These are phyloP conservation scores for Hawksworthiomyces lignivorus DNA, from an alignment of 2,329 filamentous ascomycete genomes.

Conservation along the genomic window DNA sequence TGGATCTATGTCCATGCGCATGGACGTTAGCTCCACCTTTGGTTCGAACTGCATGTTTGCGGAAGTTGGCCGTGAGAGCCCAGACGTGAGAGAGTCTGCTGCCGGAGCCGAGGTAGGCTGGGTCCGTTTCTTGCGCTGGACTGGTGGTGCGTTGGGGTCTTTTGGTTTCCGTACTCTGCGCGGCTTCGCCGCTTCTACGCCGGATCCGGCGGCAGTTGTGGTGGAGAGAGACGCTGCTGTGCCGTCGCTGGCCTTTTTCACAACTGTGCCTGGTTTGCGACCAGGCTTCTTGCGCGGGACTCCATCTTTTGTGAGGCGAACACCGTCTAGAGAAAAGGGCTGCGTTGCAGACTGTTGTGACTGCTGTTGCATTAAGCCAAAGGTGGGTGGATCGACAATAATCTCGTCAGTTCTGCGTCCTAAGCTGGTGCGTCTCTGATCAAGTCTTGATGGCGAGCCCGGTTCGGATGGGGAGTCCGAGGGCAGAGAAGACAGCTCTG, in stretches of 20 bases:
- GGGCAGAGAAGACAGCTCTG: constrained; percentile 45
- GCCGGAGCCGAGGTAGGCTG: constrained; percentile 15
- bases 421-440: constrained; percentile 25
- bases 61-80: constrained; percentile 8
- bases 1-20: constrained; percentile 27
- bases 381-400: constrained; percentile 34
- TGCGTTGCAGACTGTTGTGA: constrained; percentile 14
- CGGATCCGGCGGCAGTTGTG: constrained; percentile 27
- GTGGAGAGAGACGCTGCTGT: constrained; percentile 23
- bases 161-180: constrained; percentile 49
- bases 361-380: constrained; percentile 26
- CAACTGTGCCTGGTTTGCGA: constrained; percentile 50
- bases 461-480: constrained; percentile 43
- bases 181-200: constrained; percentile 33
- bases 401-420: constrained; percentile 33
- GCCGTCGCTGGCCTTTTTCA: constrained; percentile 18
- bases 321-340: constrained; percentile 28
- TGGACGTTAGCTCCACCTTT: constrained; percentile 30
- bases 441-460: constrained; percentile 34
- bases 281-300: constrained; percentile 56
- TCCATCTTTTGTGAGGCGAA: constrained; percentile 49
- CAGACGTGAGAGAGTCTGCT: background rate
- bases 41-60: constrained; percentile 9
- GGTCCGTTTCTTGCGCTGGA: constrained; percentile 48
- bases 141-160: constrained; percentile 50